phyloP scores from a whole-genome alignment of 2,329 filamentous ascomycete genomes.

The Monilinia polystroma region DNA sequence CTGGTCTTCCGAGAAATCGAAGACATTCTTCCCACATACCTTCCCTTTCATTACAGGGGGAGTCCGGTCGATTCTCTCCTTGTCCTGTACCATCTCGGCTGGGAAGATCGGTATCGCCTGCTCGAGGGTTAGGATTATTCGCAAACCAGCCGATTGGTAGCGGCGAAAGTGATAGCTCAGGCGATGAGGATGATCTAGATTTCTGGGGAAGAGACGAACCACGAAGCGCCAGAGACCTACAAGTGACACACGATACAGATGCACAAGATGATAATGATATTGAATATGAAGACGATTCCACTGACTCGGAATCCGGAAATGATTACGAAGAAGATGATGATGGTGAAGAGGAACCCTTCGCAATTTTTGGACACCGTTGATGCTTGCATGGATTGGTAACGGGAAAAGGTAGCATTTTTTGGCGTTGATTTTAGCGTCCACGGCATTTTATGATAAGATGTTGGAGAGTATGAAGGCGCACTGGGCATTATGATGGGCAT shows the following conservation, averaged over 20 bases:
- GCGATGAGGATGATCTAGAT: slow-evolving; percentile 50
- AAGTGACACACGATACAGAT: slow-evolving; percentile 35
- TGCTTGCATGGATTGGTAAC: slow-evolving; percentile 8
- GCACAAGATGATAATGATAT: slow-evolving; percentile 45
- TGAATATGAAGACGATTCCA: slow-evolving; percentile 31
- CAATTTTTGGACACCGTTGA: slow-evolving; percentile 53
- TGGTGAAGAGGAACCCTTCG: slow-evolving; percentile 49
- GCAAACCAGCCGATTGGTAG: slow-evolving; percentile 39
- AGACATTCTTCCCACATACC: slow-evolving; percentile 39
- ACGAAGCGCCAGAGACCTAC: slow-evolving; percentile 33
- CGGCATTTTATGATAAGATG: slow-evolving; percentile 10
- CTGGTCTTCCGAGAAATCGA: slow-evolving; percentile 30
- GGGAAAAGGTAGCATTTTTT: slow-evolving; percentile 12
- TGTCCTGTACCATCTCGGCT: slow-evolving; percentile 35
- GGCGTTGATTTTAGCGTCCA: slow-evolving; percentile 13
- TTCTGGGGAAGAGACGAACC: slow-evolving; percentile 50
- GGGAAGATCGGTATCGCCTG: slow-evolving; percentile 40
- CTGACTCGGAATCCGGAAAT: slow-evolving; percentile 28
- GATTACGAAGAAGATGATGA: slow-evolving; percentile 44
- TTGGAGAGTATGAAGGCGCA: slow-evolving; percentile 12
- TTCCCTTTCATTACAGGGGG: slow-evolving; percentile 22
- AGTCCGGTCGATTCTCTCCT: slow-evolving; percentile 32
- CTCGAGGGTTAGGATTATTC: slow-evolving; percentile 38
- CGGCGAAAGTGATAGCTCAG: slow-evolving; percentile 49
- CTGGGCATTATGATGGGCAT: slow-evolving; percentile 18